A percentile compares a stretch with the other conserved stretches of the same genome.
phyloP scores from a whole-genome alignment of 192 early-diverging fungal species.

The Entomortierella beljakovae region DNA sequence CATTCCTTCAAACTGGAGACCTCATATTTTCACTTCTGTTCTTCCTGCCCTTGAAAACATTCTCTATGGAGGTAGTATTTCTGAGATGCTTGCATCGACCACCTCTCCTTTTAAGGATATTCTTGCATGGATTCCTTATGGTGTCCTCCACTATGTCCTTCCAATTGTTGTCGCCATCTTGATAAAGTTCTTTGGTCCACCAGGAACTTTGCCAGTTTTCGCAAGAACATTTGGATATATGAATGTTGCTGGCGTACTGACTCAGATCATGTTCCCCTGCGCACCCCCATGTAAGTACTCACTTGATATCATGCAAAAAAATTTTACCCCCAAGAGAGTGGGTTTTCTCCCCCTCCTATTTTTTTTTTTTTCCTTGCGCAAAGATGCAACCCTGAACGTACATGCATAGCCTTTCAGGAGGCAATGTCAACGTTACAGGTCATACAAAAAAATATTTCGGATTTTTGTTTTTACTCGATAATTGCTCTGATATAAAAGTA shows the following conservation, averaged over 20 bases:
- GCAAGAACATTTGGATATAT: slow-evolving; percentile 72
- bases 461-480: no score
- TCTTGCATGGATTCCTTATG: slow-evolving; percentile 77
- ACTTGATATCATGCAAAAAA: neutral
- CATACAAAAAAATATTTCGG: no score
- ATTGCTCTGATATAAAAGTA: no score
- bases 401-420: no score
- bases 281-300: slow-evolving; percentile 76
- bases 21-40: slow-evolving; percentile 72
- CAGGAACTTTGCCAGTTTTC: slow-evolving; percentile 62
- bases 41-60: slow-evolving; percentile 74
- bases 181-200: slow-evolving; percentile 64
- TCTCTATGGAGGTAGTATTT: slow-evolving; percentile 72
- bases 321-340: no score
- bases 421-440: no score
- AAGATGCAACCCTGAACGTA: no score
- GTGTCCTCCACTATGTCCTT: slow-evolving; percentile 73
- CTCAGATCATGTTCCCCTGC: slow-evolving; percentile 73
- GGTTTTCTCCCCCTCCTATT: no score
- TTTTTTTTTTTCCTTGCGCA: no score
- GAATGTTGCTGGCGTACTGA: slow-evolving; percentile 75
- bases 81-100: slow-evolving; percentile 64
- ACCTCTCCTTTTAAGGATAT: slow-evolving; percentile 67
- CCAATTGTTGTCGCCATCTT: slow-evolving; percentile 65
- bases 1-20: slow-evolving; percentile 61